Base-by-base conservation (phyloP, 306 rosid genomes). In the Cicer yamashitae region DNA sequence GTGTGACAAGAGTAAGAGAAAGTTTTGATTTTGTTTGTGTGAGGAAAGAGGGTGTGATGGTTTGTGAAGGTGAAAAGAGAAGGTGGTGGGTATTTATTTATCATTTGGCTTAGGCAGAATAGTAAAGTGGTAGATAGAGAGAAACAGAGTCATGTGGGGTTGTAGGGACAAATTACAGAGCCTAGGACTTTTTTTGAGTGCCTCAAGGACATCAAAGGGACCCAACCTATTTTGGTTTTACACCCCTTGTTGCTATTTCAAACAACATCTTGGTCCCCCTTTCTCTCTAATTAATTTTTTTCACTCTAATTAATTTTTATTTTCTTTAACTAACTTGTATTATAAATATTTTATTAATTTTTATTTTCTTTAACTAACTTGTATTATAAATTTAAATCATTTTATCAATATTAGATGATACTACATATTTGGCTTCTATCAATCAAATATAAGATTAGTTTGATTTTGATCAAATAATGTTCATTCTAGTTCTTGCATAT, bases 31-130 rank as follows among this genome's bases (percentile, higher is more conserved):
- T 6, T 58, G 82, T 70, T 22, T 22, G 2, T 22, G 30, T 22
- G 30, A 22, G 3, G 30, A 22, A 22, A 22, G 30, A 61, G n/a
- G 9, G 7, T 10, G 11, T 46, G 12, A 8, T 46, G 60, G 77
- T 1, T 6, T 58, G 82, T 69, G 78, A 22, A 60, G 30, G 68
- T 37, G n/a, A 7, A 53, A 18, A 56, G 70, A 70, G 39, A 15
- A 22, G 11, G 77, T 2, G 65, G 78, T 47, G 81, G 85, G 73
- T 94, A 91, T 94, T 89, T 91, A 91, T 77, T 89, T 89, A 91
- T 76, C 77, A 83, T 47, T 25, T 57, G 82, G 47, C 20, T 41
- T 11, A 7, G 76, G 60, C n/a, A 34, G 64, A 57, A 5, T 66
- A 34, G 69, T 3, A 48, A 53, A 12, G 41, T 22, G 65, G 34